Conservation (phyloP, 2,329 filamentous ascomycete genomes). For the Myriosclerotinia curreyana region DNA sequence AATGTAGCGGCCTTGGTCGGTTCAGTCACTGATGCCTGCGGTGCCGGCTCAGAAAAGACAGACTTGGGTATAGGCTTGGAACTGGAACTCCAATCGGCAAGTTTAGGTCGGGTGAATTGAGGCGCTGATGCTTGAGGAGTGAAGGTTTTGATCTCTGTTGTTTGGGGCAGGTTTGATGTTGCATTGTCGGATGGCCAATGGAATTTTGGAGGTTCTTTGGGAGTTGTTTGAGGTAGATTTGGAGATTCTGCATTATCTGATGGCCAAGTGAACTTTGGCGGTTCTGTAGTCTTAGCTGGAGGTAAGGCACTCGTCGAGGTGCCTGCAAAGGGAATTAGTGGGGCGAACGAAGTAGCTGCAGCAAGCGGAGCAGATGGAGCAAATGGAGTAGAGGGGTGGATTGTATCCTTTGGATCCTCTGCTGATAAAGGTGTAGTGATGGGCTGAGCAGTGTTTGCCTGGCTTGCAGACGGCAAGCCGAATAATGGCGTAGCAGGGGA, state of each 20-base stretch:
- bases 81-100: constrained; percentile 5
- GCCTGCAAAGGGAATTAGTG: not conserved
- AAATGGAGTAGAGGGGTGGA: not conserved
- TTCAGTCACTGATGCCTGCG: not conserved
- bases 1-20: not conserved
- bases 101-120: constrained; percentile 4
- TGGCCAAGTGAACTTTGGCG: constrained; percentile 15
- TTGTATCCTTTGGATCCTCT: constrained; percentile 1
- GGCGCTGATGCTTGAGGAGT: not conserved
- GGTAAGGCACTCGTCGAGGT: not conserved
- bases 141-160: not conserved
- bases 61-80: constrained; percentile 12
- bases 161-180: not conserved
- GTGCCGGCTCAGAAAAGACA: not conserved
- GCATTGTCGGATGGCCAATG: constrained; percentile 9
- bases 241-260: not conserved
- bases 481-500: constrained; percentile 2
- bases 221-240: not conserved
- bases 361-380: not conserved
- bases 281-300: not conserved
- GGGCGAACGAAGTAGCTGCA: not conserved
- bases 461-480: not conserved
- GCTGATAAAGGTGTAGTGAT: not conserved
- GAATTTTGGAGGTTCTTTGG: constrained; percentile 4
- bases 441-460: not conserved